Conservation (phyloP, 768 basidiomycete species). For the Myochromella boudieri region DNA sequence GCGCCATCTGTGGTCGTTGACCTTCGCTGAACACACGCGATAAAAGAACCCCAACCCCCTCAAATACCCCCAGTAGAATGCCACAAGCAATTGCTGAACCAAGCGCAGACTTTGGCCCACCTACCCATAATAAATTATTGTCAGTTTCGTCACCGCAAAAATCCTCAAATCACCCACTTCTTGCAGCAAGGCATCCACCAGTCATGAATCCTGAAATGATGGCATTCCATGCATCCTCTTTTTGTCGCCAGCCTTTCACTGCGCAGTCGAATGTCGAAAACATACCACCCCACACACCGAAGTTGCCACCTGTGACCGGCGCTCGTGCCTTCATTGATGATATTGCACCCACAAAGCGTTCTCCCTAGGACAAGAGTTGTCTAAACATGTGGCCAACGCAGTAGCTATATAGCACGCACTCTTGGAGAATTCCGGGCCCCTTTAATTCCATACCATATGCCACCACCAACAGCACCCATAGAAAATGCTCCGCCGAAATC, state of each 20-base stretch:
- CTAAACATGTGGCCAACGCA: conserved; percentile 5
- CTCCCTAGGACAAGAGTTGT: conserved; percentile 57
- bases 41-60: conserved; percentile 92
- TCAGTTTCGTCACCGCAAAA: too few relatives aligned
- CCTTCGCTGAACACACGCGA: conserved; percentile 86
- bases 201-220: conserved; percentile 99
- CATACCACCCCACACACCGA: conserved; percentile 95
- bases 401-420: conserved; percentile 41
- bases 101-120: conserved; percentile 88
- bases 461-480: conserved; percentile 97
- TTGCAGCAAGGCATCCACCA: conserved; percentile 90
- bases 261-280: conserved; percentile 99
- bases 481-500: conserved; percentile 98
- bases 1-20: conserved; percentile 77
- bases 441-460: conserved; percentile 98
- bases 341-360: conserved; percentile 89
- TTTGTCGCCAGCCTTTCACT: conserved; percentile 94
- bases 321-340: conserved; percentile 98
- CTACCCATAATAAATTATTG: conserved; percentile 41
- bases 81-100: conserved; percentile 96
- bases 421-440: conserved; percentile 95
- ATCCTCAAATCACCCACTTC: conserved; percentile 63
- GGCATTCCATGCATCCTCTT: conserved; percentile 99
- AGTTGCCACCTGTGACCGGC: conserved; percentile 97
- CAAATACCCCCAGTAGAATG: conserved; percentile 91